Evolutionary conservation across 192 early-diverging fungal genomes (phyloP).

Genomic region (Oehlia diaphana): DNA sequence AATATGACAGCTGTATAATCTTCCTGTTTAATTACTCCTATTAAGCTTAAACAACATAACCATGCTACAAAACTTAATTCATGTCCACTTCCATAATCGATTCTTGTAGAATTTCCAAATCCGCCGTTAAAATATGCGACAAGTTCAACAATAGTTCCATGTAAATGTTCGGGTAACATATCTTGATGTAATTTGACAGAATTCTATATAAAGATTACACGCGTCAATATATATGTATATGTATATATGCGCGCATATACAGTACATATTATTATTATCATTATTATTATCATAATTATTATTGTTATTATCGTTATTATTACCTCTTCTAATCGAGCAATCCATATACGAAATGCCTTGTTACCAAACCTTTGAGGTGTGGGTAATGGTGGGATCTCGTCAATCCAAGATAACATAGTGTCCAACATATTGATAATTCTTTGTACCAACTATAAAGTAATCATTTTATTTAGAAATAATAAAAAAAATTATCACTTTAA

Average conservation of each 20-base stretch:
- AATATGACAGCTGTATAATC: slow-evolving; percentile 78
- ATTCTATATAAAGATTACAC: slow-evolving; percentile 29
- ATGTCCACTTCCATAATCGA: slow-evolving; percentile 98
- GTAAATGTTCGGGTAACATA: slow-evolving; percentile 35
- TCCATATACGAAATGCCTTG: slow-evolving; percentile 83
- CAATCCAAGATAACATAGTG: slow-evolving; percentile 66
- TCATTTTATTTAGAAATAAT: slow-evolving; percentile 1
- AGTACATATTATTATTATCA: not conserved
- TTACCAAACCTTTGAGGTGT: slow-evolving; percentile 88
- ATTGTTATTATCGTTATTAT: not conserved
- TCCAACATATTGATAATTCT: slow-evolving; percentile 64
- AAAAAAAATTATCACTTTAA: not conserved
- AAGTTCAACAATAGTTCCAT: slow-evolving; percentile 69
- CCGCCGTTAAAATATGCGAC: slow-evolving; percentile 64
- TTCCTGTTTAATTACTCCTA: slow-evolving; percentile 57
- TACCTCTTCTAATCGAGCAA: slow-evolving; percentile 56
- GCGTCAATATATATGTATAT: no score
- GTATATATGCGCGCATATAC: no score
- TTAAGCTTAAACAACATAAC: slow-evolving; percentile 74
- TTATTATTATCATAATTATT: not conserved
- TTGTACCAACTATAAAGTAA: slow-evolving; percentile 40
- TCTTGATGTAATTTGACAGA: slow-evolving; percentile 33
- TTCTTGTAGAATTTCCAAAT: slow-evolving; percentile 88
- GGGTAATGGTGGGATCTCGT: slow-evolving; percentile 73
- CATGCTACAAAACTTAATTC: slow-evolving; percentile 88